A percentile compares a stretch with the other conserved stretches of the same genome.
These are phyloP conservation scores for Fraxinus sp. DNA, from an alignment of 305 asterid genomes.

Conservation along the genomic window DNA sequence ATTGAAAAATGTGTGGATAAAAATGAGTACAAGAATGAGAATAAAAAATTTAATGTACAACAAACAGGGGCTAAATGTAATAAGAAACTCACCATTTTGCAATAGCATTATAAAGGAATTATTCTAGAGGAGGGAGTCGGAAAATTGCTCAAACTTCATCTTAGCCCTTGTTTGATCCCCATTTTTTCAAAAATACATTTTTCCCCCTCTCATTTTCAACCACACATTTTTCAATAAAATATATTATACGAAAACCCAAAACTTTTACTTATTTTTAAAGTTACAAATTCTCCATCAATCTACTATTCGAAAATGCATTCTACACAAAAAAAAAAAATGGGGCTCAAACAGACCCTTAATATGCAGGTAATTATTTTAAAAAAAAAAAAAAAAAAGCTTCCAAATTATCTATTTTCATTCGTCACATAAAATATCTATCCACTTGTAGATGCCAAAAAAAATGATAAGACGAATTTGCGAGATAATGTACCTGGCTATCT, in stretches of 20 bases:
- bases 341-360: background rate
- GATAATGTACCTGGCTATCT: slow-evolving; percentile 83
- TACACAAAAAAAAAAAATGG: background rate
- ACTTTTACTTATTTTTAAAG: no score
- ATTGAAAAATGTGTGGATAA: no score
- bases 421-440: background rate
- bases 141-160: background rate
- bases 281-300: background rate
- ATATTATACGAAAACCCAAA: background rate
- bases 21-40: no score
- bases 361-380: background rate
- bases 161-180: background rate
- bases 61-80: background rate
- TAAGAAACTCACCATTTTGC: background rate
- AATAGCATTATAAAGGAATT: background rate
- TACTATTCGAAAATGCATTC: background rate
- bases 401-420: background rate
- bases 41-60: no score
- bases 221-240: background rate
- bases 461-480: slow-evolving; percentile 10
- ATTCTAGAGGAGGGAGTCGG: background rate
- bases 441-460: background rate
- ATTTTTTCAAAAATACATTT: background rate
- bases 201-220: background rate
- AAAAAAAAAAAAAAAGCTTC: background rate